Evolutionary conservation across 495 filamentous ascomycete genomes (phyloP).

Genomic region (Pyrenula aspistea): DNA sequence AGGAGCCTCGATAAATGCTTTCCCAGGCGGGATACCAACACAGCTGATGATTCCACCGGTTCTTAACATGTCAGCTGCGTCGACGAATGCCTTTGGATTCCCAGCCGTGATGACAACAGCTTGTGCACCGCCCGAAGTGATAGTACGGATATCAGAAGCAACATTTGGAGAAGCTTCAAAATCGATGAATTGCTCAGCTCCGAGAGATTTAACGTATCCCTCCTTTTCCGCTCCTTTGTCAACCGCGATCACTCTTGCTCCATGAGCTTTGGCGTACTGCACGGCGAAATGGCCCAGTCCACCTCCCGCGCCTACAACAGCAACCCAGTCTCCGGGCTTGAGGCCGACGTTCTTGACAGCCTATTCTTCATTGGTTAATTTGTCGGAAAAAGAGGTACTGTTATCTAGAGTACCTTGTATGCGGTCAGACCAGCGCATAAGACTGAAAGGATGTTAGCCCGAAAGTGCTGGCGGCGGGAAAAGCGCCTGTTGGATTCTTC

Average conservation of each 20-base stretch:
- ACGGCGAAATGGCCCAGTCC: conserved; percentile 38
- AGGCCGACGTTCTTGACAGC: conserved; percentile 29
- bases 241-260: conserved; percentile 32
- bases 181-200: conserved; percentile 32
- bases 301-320: conserved; percentile 37
- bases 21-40: conserved; percentile 33
- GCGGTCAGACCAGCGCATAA: conserved; percentile 29
- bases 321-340: conserved; percentile 29
- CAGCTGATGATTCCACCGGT: conserved; percentile 37
- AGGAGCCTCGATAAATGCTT: conserved; percentile 29
- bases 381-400: neutral
- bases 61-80: conserved; percentile 37
- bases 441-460: no score
- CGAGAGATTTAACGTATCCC: conserved; percentile 27
- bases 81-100: conserved; percentile 29
- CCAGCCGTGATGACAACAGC: conserved; percentile 31
- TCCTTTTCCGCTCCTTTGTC: conserved; percentile 30
- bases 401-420: conserved; percentile 11
- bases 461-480: no score
- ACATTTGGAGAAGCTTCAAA: conserved; percentile 24
- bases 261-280: conserved; percentile 33
- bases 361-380: conserved; percentile 3
- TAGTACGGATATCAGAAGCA: conserved; percentile 23
- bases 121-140: conserved; percentile 31
- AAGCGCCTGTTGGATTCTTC: no score